Evolutionary conservation across 805 yeast genomes (phyloP).

Genomic region (Wickerhamomyces bisporus): DNA sequence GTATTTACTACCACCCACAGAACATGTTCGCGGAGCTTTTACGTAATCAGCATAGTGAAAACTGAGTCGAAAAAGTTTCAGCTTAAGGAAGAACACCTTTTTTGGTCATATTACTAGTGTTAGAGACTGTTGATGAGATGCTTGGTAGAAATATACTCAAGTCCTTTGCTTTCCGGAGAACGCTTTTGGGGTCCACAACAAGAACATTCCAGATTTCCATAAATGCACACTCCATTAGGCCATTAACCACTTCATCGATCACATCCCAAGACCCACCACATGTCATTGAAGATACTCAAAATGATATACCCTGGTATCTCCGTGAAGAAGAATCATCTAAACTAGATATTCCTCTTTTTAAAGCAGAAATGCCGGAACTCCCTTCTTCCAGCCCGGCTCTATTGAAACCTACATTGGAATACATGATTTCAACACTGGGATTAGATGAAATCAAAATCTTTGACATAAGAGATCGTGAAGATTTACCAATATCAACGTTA

Average conservation of each 20-base stretch:
- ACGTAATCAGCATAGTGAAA: too few species aligned
- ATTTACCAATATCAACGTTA: conserved; percentile 32
- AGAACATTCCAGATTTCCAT: not conserved
- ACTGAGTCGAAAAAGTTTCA: too few species aligned
- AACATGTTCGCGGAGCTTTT: not conserved
- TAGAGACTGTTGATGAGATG: too few species aligned
- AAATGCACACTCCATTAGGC: not conserved
- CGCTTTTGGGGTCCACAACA: too few species aligned
- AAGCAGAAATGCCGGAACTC: conserved; percentile 44
- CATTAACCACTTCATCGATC: not conserved
- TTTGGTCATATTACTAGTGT: too few species aligned
- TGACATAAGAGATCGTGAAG: conserved; percentile 47
- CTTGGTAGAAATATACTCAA: too few species aligned
- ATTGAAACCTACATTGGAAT: conserved; percentile 38
- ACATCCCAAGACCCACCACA: not conserved
- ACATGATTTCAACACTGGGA: conserved; percentile 58
- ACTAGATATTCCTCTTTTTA: conserved; percentile 29
- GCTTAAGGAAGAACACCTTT: too few species aligned
- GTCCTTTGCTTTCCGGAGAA: too few species aligned
- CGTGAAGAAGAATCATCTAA: conserved; percentile 36
- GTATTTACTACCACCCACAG: too few species aligned
- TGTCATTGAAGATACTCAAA: not conserved
- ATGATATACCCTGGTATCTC: conserved; percentile 56
- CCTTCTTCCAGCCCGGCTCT: conserved; percentile 57
- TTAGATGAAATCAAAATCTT: conserved; percentile 55